Percentiles rank a stretch among this genome's conserved stretches.
phyloP scores from a whole-genome alignment of 2,329 filamentous ascomycete genomes.

The Pseudogymnoascus sp. region DNA sequence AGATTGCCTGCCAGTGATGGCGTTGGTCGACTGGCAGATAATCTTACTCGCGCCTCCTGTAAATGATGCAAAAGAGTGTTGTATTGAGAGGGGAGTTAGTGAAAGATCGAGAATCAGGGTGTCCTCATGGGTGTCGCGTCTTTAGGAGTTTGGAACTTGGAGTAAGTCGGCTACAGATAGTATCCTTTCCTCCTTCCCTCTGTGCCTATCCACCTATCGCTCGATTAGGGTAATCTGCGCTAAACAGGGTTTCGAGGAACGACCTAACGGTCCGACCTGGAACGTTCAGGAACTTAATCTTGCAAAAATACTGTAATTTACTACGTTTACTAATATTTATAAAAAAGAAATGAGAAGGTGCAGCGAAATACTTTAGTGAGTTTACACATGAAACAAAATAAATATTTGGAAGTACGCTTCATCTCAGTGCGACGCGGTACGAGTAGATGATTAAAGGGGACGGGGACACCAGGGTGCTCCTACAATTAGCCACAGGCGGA shows the following conservation, averaged over 20 bases:
- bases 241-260: conserved; percentile 7
- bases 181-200: conserved; percentile 9
- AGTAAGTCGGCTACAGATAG: conserved; percentile 7
- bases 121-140: conserved; percentile 9
- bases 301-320: background rate
- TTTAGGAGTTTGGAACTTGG: conserved; percentile 7
- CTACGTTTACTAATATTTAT: background rate
- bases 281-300: conserved; percentile 1
- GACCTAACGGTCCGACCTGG: conserved; percentile 1
- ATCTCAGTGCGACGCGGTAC: background rate
- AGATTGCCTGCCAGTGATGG: conserved; percentile 10
- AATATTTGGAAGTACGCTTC: background rate
- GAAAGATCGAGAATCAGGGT: conserved; percentile 4
- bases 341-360: background rate
- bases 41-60: conserved; percentile 7
- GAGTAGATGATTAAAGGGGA: conserved; percentile 8
- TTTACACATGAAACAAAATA: conserved; percentile 4
- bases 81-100: conserved; percentile 7
- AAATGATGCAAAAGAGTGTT: conserved; percentile 10
- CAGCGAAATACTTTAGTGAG: background rate
- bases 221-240: conserved; percentile 6
- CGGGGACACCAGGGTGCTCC: background rate
- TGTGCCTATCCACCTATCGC: conserved; percentile 6
- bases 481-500: background rate
- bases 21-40: conserved; percentile 2